These are phyloP conservation scores for Mortierella alpina DNA, from an alignment of 192 early-diverging fungal species.

Conservation along the genomic window DNA sequence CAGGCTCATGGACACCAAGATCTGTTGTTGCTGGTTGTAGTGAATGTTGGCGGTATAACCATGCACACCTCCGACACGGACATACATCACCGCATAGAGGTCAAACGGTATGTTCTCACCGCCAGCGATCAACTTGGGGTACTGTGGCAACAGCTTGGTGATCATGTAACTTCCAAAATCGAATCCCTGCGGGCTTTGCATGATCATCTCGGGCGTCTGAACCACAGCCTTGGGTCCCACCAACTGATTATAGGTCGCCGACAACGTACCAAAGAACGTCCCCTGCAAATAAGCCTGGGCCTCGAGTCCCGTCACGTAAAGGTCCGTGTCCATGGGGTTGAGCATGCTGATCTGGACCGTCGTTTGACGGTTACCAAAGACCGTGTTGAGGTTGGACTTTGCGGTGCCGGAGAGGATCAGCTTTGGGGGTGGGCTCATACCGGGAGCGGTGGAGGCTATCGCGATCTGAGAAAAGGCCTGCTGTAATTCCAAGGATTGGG, in stretches of 20 bases:
- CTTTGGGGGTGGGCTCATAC: conserved; percentile 27
- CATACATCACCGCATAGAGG: conserved; percentile 29
- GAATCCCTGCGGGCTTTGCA: conserved; percentile 41
- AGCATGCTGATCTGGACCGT: conserved; percentile 30
- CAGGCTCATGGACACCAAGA: conserved; percentile 37
- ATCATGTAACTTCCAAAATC: conserved; percentile 39
- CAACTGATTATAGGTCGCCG: conserved; percentile 25
- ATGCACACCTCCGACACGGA: conserved; percentile 37
- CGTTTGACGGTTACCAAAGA: conserved; percentile 31
- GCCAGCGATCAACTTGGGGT: conserved; percentile 36
- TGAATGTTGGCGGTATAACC: conserved; percentile 46
- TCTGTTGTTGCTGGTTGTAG: conserved; percentile 41
- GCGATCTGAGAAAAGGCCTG: conserved; percentile 33
- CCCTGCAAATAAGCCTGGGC: conserved; percentile 41
- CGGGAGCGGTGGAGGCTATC: conserved; percentile 23
- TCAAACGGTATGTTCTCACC: conserved; percentile 49
- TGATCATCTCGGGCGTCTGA: conserved; percentile 20
- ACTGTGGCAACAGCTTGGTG: conserved; percentile 28
- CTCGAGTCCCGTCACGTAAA: conserved; percentile 23
- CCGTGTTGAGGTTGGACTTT: conserved; percentile 19
- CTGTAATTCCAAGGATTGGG: conserved; percentile 30
- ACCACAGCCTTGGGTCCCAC: conserved; percentile 22
- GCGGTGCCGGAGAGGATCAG: conserved; percentile 36
- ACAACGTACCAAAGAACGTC: conserved; percentile 39
- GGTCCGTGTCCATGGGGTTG: conserved; percentile 45